These are phyloP conservation scores for Asterophora lycoperdoides DNA, from an alignment of 768 basidiomycete genomes.

Conservation along the genomic window DNA sequence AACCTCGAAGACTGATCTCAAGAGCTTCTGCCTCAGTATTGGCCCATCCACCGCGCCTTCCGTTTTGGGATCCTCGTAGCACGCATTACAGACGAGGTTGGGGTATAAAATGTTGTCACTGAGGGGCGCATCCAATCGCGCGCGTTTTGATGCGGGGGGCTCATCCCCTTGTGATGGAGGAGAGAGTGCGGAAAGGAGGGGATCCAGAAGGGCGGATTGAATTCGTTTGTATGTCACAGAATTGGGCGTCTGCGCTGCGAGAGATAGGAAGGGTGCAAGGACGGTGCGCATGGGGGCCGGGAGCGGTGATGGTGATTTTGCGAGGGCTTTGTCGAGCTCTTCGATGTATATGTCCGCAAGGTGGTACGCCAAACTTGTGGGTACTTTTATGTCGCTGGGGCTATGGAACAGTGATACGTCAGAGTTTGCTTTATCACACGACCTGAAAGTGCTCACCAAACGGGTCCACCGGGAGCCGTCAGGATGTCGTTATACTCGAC, in stretches of 20 bases:
- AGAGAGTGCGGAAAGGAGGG: slow-evolving; percentile 56
- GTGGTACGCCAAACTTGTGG: slow-evolving; percentile 78
- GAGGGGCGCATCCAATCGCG: slow-evolving; percentile 26
- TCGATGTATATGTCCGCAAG: slow-evolving; percentile 86
- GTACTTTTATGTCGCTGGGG: slow-evolving; percentile 66
- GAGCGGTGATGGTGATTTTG: slow-evolving; percentile 42
- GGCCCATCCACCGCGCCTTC: slow-evolving; percentile 34
- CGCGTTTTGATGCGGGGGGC: slow-evolving; percentile 43
- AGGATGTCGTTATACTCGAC: slow-evolving; percentile 69
- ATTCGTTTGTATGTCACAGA: slow-evolving; percentile 70
- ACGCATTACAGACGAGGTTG: slow-evolving; percentile 51
- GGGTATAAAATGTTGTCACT: slow-evolving; percentile 32
- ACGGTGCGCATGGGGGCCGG: slow-evolving; percentile 36
- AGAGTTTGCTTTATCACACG: background rate
- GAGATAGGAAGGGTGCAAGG: slow-evolving; percentile 63
- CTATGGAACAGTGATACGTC: slow-evolving; percentile 32
- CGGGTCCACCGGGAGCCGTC: slow-evolving; percentile 63
- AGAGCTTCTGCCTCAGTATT: slow-evolving; percentile 48
- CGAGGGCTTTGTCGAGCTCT: slow-evolving; percentile 74
- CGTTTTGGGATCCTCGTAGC: slow-evolving; percentile 35
- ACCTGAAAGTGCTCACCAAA: slow-evolving; percentile 53
- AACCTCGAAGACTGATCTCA: slow-evolving; percentile 63
- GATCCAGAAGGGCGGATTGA: slow-evolving; percentile 61
- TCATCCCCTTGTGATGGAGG: slow-evolving; percentile 34
- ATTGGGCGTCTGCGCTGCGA: slow-evolving; percentile 66